phyloP scores from a whole-genome alignment of 1,284 basidiomycete species.

The Trametes polyzona region DNA sequence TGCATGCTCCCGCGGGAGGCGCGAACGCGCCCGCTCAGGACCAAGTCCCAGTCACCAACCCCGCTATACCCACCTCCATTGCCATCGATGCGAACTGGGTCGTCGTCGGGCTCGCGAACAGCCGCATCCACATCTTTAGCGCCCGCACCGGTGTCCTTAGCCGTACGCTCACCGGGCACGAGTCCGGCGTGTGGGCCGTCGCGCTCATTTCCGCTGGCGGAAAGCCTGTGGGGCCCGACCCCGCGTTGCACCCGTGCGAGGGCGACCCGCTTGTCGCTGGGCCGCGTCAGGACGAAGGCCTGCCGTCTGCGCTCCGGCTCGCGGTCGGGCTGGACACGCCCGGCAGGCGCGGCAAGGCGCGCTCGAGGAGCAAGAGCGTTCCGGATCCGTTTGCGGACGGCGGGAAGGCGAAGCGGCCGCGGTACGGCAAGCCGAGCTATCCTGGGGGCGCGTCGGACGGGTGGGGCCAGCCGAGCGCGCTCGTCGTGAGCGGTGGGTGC shows the following conservation, averaged over 20 bases:
- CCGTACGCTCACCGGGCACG: slow-evolving; percentile 84
- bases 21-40: slow-evolving; percentile 19
- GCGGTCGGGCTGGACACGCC: slow-evolving; percentile 40
- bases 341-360: background rate
- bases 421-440: slow-evolving; percentile 53
- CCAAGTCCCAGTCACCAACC: slow-evolving; percentile 11
- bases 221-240: slow-evolving; percentile 7
- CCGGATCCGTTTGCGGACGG: slow-evolving; percentile 20
- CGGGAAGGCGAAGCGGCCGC: slow-evolving; percentile 28
- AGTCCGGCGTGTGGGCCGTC: slow-evolving; percentile 92
- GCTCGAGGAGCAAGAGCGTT: slow-evolving; percentile 9
- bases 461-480: slow-evolving; percentile 66
- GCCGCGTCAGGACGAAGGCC: slow-evolving; percentile 30
- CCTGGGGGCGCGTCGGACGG: slow-evolving; percentile 68
- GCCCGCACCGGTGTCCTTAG: slow-evolving; percentile 79
- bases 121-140: slow-evolving; percentile 88
- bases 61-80: slow-evolving; percentile 69
- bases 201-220: slow-evolving; percentile 60
- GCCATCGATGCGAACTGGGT: slow-evolving; percentile 88
- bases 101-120: slow-evolving; percentile 89
- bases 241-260: slow-evolving; percentile 17
- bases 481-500: slow-evolving; percentile 92
- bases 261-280: slow-evolving; percentile 26
- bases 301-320: slow-evolving; percentile 37
- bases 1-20: slow-evolving; percentile 26